phyloP scores from a whole-genome alignment of 208 protist genomes.

The Herpetomonas samuelpessoai region DNA sequence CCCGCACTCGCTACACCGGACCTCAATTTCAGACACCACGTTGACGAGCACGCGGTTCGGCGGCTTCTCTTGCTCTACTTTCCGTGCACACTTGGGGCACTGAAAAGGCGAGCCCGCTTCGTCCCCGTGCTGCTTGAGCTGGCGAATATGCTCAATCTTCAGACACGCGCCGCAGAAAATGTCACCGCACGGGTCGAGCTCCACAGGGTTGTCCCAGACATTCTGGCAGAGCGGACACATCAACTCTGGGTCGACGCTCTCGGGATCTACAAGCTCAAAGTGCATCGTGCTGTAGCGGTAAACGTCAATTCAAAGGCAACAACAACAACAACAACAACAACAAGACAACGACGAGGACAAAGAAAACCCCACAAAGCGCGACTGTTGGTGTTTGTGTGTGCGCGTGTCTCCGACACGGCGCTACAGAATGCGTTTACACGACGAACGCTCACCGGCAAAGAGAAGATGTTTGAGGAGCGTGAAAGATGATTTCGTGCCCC shows the following conservation, averaged over 20 bases:
- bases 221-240: constrained; percentile 25
- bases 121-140: neutral
- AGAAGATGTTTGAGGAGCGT: too few relatives aligned
- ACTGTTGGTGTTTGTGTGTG: too few relatives aligned
- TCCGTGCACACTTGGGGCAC: constrained; percentile 15
- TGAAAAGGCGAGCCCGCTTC: too few relatives aligned
- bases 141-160: neutral
- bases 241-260: constrained; percentile 27
- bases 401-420: too few relatives aligned
- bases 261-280: constrained; percentile 1
- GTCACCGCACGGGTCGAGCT: constrained; percentile 17
- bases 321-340: too few relatives aligned
- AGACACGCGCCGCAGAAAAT: constrained; percentile 22
- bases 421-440: too few relatives aligned
- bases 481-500: too few relatives aligned
- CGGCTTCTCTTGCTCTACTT: neutral
- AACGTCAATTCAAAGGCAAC: too few relatives aligned
- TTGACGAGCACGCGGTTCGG: constrained; percentile 22
- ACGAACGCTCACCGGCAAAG: too few relatives aligned
- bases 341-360: too few relatives aligned
- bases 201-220: constrained; percentile 18
- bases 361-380: too few relatives aligned
- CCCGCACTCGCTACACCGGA: constrained; percentile 15
- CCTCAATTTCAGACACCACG: constrained; percentile 8
- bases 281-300: neutral